Base-by-base conservation (phyloP, 371 early-diverging fungal genomes). In the Saksenaea oblongispora region DNA sequence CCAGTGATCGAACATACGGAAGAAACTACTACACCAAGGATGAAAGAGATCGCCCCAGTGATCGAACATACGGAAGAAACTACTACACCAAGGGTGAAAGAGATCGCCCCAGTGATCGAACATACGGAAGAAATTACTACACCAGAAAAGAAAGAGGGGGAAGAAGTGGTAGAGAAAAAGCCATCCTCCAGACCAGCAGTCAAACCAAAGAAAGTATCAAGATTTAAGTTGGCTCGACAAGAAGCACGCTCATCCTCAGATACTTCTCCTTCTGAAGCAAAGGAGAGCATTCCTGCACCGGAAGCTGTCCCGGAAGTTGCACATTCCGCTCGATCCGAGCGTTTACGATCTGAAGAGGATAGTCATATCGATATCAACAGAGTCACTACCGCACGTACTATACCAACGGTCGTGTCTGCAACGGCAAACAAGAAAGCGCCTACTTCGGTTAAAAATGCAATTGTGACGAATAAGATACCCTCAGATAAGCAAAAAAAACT, bases 401-500 rank as follows among this genome's bases (percentile, higher is more conserved):
- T 63, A 63, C 57, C 56, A 42, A 55, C 64, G 42, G 47, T 47
- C 44, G 26, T 31, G 31, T 31, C 31, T 35, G 56, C 24, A 65
- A 14, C 37, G 18, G 47, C 59, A 54, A 17, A 34, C 58, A 56
- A 54, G 44, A 44, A 51, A 22, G 11, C 51, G 37, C n/a, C 34
- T 26, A 5, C 18, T 27, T 2, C 54, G 51, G 51, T 41, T 14
- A 9, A 51, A 66, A 58, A 36, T 42, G 42, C 2, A 62, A 34
- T 5, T 18, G 34, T 13, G 37, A 14, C 2, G 10, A 9, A 22
- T 47, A 47, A 22, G 17, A 22, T 22, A 47, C 51, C 26, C 11
- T 15, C 65, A 17, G 53, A 13, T 13, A 44, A 58, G 24, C 57
- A 60, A 26, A 69, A 66, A 59, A 71, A 73, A 39, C n/a, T 58